These are phyloP conservation scores for Millerozyma acaciae DNA, from an alignment of 805 yeast genomes.

Conservation along the genomic window DNA sequence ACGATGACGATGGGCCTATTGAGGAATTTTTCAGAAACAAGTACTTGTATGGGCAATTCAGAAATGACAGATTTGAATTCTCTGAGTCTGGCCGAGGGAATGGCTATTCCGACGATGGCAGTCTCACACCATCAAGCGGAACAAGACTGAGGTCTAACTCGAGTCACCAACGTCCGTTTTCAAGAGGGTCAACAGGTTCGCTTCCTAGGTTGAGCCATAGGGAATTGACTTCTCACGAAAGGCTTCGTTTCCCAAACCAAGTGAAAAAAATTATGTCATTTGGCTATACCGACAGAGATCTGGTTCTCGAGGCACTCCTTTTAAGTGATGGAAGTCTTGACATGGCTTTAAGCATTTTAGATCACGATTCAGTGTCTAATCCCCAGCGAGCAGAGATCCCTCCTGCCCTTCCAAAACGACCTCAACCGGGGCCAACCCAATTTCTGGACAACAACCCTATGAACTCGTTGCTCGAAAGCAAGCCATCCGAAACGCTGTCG, in stretches of 20 bases:
- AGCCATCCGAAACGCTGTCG: constrained; percentile 6
- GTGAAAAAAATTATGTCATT: constrained; percentile 42
- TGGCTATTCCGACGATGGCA: constrained; percentile 18
- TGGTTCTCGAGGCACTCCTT: constrained; percentile 59
- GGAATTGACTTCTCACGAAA: constrained; percentile 51
- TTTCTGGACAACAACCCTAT: constrained; percentile 28
- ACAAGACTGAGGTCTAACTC: constrained; percentile 12
- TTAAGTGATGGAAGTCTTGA: constrained; percentile 57
- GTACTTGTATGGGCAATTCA: constrained; percentile 60
- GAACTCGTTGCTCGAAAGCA: constrained; percentile 10
- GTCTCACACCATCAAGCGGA: constrained; percentile 4
- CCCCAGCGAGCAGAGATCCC: constrained; percentile 39
- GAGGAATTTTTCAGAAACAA: constrained; percentile 63
- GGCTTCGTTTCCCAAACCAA: constrained; percentile 46
- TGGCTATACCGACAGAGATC: constrained; percentile 57
- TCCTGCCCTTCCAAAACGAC: constrained; percentile 46
- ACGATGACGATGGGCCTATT: constrained; percentile 54
- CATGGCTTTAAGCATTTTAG: constrained; percentile 55
- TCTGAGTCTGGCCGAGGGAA: constrained; percentile 28
- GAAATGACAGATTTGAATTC: constrained; percentile 35
- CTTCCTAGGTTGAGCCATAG: constrained; percentile 47
- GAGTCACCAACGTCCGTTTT: constrained; percentile 18
- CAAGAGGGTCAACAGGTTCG: constrained; percentile 18
- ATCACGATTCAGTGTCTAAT: constrained; percentile 32
- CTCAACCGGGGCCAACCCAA: constrained; percentile 19